Evolutionary conservation across 1,284 basidiomycete genomes (phyloP).

Genomic region (Microbotryomycetes sp.): DNA sequence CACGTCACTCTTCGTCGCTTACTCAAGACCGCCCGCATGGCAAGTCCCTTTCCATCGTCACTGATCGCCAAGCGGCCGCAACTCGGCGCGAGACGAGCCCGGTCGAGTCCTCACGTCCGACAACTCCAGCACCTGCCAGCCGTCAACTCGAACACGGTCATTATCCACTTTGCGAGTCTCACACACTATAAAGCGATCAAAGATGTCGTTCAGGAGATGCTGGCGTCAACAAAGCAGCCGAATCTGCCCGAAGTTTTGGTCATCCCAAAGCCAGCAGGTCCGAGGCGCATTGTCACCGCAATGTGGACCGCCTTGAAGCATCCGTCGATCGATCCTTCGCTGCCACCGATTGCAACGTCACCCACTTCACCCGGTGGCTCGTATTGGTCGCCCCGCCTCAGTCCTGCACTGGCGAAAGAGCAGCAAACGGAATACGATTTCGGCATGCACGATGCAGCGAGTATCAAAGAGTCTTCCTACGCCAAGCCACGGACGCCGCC

Average conservation of each 20-base stretch:
- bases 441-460: not conserved
- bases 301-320: conserved; percentile 76
- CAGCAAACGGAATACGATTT: conserved; percentile 24
- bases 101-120: conserved; percentile 63
- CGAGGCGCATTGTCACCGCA: conserved; percentile 78
- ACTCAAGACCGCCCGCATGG: conserved; percentile 41
- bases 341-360: conserved; percentile 83
- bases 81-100: conserved; percentile 56
- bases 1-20: conserved; percentile 63
- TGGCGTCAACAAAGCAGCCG: conserved; percentile 46
- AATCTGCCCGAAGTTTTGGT: conserved; percentile 75
- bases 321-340: conserved; percentile 78
- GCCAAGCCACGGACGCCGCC: not conserved
- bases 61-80: conserved; percentile 60
- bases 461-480: not conserved
- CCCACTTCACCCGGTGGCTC: conserved; percentile 47
- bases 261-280: conserved; percentile 89
- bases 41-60: conserved; percentile 20
- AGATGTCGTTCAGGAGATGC: conserved; percentile 67
- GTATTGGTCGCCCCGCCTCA: conserved; percentile 43
- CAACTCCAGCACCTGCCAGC: conserved; percentile 43
- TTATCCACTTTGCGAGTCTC: conserved; percentile 84
- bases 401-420: conserved; percentile 46
- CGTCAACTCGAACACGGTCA: conserved; percentile 43
- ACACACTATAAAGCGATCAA: conserved; percentile 79